Conservation (phyloP, 2,329 filamentous ascomycete genomes). For the Ophiobolus disseminans region DNA sequence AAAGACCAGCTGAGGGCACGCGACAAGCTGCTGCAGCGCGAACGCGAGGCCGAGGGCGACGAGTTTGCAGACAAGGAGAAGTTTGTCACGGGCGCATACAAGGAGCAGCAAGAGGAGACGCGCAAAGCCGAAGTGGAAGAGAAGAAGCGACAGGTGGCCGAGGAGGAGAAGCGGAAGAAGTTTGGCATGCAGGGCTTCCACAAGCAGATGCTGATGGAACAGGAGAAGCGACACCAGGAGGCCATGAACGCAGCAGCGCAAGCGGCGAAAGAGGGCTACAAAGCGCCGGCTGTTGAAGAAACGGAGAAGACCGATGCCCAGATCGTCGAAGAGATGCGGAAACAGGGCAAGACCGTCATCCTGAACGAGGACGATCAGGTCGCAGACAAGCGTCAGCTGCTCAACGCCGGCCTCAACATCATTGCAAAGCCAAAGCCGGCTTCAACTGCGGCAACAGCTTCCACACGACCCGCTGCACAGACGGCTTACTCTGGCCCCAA, state of each 20-base stretch:
- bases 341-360: constrained; percentile 67
- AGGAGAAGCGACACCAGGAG: constrained; percentile 73
- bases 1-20: constrained; percentile 79
- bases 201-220: constrained; percentile 73
- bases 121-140: constrained; percentile 75
- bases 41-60: constrained; percentile 81
- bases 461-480: constrained; percentile 12
- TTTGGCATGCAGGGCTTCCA: constrained; percentile 83
- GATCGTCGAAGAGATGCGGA: constrained; percentile 71
- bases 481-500: constrained; percentile 30
- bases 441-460: constrained; percentile 29
- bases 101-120: constrained; percentile 80
- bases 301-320: constrained; percentile 63
- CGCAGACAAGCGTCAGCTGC: constrained; percentile 81
- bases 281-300: constrained; percentile 36
- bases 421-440: constrained; percentile 65
- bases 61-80: constrained; percentile 83
- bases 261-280: constrained; percentile 44
- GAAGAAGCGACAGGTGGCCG: constrained; percentile 67
- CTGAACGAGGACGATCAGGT: constrained; percentile 85
- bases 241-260: constrained; percentile 69
- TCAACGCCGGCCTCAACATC: constrained; percentile 78
- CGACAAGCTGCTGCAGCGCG: constrained; percentile 79
- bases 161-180: constrained; percentile 69
- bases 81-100: constrained; percentile 85